Evolutionary conservation across 441 rosid species (phyloP).

Genomic region (Corymbia calophylla): DNA sequence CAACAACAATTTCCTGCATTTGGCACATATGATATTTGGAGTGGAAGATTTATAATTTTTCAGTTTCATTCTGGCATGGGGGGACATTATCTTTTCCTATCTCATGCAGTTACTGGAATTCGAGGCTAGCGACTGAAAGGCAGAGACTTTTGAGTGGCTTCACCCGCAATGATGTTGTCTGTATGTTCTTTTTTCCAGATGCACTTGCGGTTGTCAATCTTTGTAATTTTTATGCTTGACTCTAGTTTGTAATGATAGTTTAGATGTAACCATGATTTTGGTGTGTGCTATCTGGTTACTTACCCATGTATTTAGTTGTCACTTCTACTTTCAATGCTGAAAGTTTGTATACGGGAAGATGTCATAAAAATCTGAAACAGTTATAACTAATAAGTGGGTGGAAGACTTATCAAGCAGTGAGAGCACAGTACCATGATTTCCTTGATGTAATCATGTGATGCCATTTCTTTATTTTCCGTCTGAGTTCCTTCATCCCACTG

Average conservation of each 20-base stretch:
- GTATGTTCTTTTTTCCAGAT: conserved; percentile 35
- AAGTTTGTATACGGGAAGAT: not conserved
- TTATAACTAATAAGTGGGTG: not conserved
- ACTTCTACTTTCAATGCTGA: not conserved
- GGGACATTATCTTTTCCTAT: not conserved
- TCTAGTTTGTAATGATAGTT: not conserved
- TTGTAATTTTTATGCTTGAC: not conserved
- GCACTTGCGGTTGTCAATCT: not conserved
- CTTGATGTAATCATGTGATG: not conserved
- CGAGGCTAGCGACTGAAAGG: conserved; percentile 86
- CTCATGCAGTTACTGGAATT: conserved; percentile 79
- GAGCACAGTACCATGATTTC: not conserved
- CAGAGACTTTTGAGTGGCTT: conserved; percentile 69
- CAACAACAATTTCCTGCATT: not conserved
- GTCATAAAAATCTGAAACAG: not conserved
- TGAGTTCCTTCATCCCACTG: not conserved
- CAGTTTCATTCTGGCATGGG: not conserved
- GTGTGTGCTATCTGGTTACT: not conserved
- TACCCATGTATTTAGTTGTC: not conserved
- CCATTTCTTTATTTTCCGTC: not conserved
- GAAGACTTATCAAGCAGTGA: not conserved
- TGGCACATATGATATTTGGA: not conserved
- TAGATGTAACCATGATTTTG: not conserved
- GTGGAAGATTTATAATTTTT: not conserved
- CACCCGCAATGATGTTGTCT: conserved; percentile 59